A percentile compares a stretch with the other conserved stretches of the same genome.
These are phyloP conservation scores for Hypoxylon cercidicola DNA, from an alignment of 495 filamentous ascomycete genomes.

Conservation along the genomic window DNA sequence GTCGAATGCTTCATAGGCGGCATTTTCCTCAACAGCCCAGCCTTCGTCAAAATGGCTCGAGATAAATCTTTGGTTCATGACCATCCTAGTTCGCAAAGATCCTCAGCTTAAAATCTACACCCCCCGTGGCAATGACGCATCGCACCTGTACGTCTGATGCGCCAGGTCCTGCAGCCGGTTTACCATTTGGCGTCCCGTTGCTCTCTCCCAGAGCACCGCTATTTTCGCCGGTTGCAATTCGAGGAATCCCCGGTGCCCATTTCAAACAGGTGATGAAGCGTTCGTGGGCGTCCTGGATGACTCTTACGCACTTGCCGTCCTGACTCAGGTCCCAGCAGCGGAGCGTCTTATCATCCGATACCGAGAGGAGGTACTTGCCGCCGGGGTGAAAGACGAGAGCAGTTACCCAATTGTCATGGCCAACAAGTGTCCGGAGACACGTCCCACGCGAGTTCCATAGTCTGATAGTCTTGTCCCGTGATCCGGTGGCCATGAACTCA, in stretches of 20 bases:
- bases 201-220: neutral
- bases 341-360: slow-evolving; percentile 89
- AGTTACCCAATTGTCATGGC: slow-evolving; percentile 97
- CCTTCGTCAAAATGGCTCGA: neutral
- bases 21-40: neutral
- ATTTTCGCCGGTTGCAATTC: neutral
- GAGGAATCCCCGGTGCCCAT: slow-evolving; percentile 80
- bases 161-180: too few species aligned
- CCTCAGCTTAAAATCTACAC: too few species aligned
- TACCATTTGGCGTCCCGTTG: neutral
- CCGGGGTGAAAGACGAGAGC: slow-evolving; percentile 90
- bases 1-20: too few species aligned
- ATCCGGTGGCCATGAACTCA: slow-evolving; percentile 92
- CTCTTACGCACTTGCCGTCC: slow-evolving; percentile 90
- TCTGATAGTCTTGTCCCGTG: slow-evolving; percentile 89
- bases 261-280: slow-evolving; percentile 89
- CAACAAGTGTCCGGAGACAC: slow-evolving; percentile 84
- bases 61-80: neutral
- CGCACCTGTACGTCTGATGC: too few species aligned
- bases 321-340: slow-evolving; percentile 95
- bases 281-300: slow-evolving; percentile 78
- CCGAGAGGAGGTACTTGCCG: slow-evolving; percentile 89
- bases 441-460: slow-evolving; percentile 90
- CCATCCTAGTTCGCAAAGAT: neutral
- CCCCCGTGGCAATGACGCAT: too few species aligned